A percentile compares a stretch with the other conserved stretches of the same genome.
Conservation (phyloP, 106 monocot genomes). For the Allium sativum region DNA sequence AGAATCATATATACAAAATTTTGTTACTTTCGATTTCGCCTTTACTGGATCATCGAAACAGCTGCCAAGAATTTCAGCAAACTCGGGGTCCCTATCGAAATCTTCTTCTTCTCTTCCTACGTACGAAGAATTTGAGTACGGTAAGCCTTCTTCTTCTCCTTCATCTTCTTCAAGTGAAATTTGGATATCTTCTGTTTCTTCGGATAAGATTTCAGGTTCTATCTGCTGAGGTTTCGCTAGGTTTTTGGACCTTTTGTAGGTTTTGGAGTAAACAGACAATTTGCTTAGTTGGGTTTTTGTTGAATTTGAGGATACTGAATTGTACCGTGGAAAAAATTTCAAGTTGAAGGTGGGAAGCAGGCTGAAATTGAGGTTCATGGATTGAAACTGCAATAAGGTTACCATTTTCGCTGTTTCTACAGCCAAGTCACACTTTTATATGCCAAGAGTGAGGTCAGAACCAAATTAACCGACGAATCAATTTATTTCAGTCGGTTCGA, state of each 20-base stretch:
- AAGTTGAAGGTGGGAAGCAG: neutral
- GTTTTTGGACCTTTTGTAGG: neutral
- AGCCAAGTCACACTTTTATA: no score
- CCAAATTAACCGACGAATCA: no score
- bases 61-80: slow-evolving; percentile 76
- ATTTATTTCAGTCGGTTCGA: no score
- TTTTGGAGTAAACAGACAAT: neutral
- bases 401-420: neutral
- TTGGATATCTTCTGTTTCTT: neutral
- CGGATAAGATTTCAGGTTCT: neutral
- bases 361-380: no score
- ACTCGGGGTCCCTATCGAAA: slow-evolving; percentile 71
- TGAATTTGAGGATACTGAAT: neutral
- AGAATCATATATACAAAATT: no score
- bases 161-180: slow-evolving; percentile 4
- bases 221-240: slow-evolving; percentile 4
- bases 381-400: neutral
- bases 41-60: slow-evolving; percentile 83
- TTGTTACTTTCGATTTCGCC: slow-evolving; percentile 49
- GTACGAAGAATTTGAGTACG: slow-evolving; percentile 7
- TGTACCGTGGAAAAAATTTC: neutral
- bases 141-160: slow-evolving; percentile 3
- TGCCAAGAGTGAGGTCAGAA: no score
- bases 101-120: slow-evolving; percentile 32
- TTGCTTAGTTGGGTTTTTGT: neutral